Conservation (phyloP, 2,329 filamentous ascomycete genomes). For the Talaromyces sp. region DNA sequence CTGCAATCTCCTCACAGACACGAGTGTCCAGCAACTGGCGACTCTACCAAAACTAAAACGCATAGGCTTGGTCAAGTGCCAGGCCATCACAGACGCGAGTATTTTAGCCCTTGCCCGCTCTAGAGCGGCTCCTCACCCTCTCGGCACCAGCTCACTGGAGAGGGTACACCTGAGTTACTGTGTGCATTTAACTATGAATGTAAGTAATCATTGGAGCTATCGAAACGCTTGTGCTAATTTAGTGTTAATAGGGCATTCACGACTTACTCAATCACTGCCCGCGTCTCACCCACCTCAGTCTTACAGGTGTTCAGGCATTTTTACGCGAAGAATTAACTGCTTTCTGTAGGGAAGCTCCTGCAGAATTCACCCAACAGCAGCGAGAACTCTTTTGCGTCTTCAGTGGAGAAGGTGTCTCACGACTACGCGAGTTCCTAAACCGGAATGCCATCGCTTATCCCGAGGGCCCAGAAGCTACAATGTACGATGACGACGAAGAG, state of each 20-base stretch:
- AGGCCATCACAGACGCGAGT: conserved; percentile 81
- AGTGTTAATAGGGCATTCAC: conserved; percentile 68
- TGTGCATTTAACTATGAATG: conserved; percentile 72
- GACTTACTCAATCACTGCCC: conserved; percentile 84
- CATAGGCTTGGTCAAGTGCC: conserved; percentile 92
- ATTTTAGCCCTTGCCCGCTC: conserved; percentile 77
- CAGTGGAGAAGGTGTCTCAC: conserved; percentile 75
- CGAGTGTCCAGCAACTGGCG: conserved; percentile 77
- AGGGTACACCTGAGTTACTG: conserved; percentile 96
- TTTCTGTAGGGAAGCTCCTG: conserved; percentile 81
- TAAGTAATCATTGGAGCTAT: conserved; percentile 41
- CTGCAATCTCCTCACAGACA: conserved; percentile 81
- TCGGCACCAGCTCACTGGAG: conserved; percentile 68
- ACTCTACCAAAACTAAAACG: conserved; percentile 87
- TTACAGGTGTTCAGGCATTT: conserved; percentile 91
- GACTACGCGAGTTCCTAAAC: conserved; percentile 75
- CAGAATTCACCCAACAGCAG: conserved; percentile 92
- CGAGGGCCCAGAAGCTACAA: conserved; percentile 34
- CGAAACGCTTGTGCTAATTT: conserved; percentile 25
- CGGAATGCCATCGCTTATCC: conserved; percentile 27
- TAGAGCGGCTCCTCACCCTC: conserved; percentile 47
- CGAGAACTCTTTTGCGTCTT: conserved; percentile 97
- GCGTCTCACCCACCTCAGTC: conserved; percentile 84
- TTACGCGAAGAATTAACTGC: conserved; percentile 74
- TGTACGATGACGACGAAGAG: conserved; percentile 42